Evolutionary conservation across 257 asterid species (phyloP).

Genomic region (Verbena officinalis): DNA sequence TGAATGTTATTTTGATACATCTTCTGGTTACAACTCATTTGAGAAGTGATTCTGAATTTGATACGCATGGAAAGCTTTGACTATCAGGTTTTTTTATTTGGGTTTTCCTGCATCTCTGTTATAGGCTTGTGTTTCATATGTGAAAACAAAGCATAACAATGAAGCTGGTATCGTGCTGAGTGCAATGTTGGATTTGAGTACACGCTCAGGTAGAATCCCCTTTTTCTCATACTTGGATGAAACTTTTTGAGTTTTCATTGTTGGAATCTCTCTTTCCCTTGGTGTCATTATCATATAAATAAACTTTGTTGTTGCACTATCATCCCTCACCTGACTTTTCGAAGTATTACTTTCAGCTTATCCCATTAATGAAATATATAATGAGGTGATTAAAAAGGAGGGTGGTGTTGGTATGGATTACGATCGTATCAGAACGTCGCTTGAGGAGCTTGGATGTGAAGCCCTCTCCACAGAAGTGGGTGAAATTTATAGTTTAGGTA

Average conservation of each 20-base stretch:
- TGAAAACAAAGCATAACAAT: slow-evolving; percentile 48
- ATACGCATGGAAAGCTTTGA: slow-evolving; percentile 9
- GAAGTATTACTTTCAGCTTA: slow-evolving; percentile 50
- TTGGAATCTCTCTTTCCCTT: slow-evolving; percentile 6
- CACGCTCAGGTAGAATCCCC: slow-evolving; percentile 41
- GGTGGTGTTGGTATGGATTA: slow-evolving; percentile 66
- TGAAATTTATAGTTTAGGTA: slow-evolving; percentile 77
- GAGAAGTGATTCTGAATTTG: not conserved
- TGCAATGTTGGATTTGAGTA: slow-evolving; percentile 65
- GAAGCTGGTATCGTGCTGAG: slow-evolving; percentile 74
- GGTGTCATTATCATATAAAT: not conserved
- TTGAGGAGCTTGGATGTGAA: slow-evolving; percentile 73
- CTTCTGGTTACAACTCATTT: slow-evolving; percentile 16
- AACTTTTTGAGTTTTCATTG: slow-evolving; percentile 6
- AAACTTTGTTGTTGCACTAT: slow-evolving; percentile 10
- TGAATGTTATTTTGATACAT: slow-evolving; percentile 17
- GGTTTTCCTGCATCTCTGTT: slow-evolving; percentile 11
- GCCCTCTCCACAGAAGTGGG: slow-evolving; percentile 42
- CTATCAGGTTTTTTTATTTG: slow-evolving; percentile 19
- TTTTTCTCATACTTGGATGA: slow-evolving; percentile 15
- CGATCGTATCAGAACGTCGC: slow-evolving; percentile 62
- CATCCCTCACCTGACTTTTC: slow-evolving; percentile 28
- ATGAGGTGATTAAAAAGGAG: slow-evolving; percentile 75
- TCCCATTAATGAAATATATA: slow-evolving; percentile 62
- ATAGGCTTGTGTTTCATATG: slow-evolving; percentile 73